A percentile compares a stretch with the other conserved stretches of the same genome.
Evolutionary conservation across 2,329 filamentous ascomycete species (phyloP).

Genomic region (Aureobasidium sp.): DNA sequence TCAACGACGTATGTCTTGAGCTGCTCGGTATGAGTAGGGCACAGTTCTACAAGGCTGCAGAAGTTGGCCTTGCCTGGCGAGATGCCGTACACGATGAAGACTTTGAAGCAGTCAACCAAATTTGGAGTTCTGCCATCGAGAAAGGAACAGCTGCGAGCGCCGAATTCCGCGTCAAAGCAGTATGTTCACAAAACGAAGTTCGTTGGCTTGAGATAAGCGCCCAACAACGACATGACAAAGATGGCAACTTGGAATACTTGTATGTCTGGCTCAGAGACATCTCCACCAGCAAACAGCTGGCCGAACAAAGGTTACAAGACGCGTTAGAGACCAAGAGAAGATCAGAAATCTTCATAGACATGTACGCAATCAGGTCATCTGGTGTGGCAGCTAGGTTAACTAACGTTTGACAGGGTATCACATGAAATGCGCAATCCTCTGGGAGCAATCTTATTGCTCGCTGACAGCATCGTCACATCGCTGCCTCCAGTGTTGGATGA

Average conservation of each 20-base stretch:
- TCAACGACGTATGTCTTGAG: slow-evolving; percentile 35
- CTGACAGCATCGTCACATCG: slow-evolving; percentile 35
- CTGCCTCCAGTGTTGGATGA: slow-evolving; percentile 18
- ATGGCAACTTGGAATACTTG: neutral
- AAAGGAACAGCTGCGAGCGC: neutral
- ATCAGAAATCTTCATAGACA: slow-evolving; percentile 27
- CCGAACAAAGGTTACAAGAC: slow-evolving; percentile 26
- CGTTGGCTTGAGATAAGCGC: neutral
- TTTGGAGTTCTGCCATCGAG: neutral
- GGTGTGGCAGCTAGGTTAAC: too few relatives aligned
- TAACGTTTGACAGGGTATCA: slow-evolving; percentile 20
- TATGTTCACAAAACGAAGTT: neutral
- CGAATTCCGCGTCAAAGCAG: slow-evolving; percentile 6
- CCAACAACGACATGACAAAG: neutral
- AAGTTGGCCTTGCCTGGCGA: slow-evolving; percentile 20
- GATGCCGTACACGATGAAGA: slow-evolving; percentile 4
- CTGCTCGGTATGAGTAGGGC: slow-evolving; percentile 25
- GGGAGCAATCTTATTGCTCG: slow-evolving; percentile 38
- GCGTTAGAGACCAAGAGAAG: slow-evolving; percentile 31
- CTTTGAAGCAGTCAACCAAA: neutral
- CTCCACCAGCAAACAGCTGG: neutral
- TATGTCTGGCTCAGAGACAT: slow-evolving; percentile 4
- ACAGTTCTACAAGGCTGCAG: slow-evolving; percentile 11
- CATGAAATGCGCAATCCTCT: slow-evolving; percentile 41
- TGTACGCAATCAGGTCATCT: slow-evolving; percentile 14